These are phyloP conservation scores for Sporothrix luriei DNA, from an alignment of 2,329 filamentous ascomycete genomes.

Conservation along the genomic window DNA sequence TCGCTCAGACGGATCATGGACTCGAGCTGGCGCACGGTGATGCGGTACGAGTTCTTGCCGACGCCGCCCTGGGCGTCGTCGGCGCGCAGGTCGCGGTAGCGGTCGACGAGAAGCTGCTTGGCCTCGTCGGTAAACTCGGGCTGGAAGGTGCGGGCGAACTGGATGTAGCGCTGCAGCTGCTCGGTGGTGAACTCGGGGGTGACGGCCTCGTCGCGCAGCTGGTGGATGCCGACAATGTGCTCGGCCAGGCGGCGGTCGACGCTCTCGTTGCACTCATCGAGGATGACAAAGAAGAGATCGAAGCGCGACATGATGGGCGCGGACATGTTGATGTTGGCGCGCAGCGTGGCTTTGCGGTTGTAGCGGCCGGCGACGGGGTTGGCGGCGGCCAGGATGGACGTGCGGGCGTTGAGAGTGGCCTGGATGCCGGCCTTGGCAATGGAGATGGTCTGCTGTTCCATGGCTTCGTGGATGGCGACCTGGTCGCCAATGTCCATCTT, in stretches of 20 bases:
- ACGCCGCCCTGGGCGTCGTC: constrained; percentile 94
- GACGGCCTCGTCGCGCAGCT: constrained; percentile 87
- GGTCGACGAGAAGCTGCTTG: constrained; percentile 79
- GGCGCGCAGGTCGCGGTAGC: constrained; percentile 91
- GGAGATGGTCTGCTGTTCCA: constrained; percentile 99
- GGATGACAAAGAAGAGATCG: constrained; percentile 95
- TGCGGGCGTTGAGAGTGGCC: constrained; percentile 92
- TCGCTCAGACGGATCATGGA: constrained; percentile 93
- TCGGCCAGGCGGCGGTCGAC: constrained; percentile 89
- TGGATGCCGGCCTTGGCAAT: constrained; percentile 99
- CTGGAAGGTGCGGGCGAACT: constrained; percentile 91
- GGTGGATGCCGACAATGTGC: constrained; percentile 93
- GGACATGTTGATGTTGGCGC: constrained; percentile 97
- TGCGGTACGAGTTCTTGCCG: constrained; percentile 93
- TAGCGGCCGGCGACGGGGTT: constrained; percentile 97
- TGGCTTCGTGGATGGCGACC: constrained; percentile 98
- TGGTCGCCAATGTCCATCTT: constrained; percentile 99
- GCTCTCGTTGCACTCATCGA: constrained; percentile 93
- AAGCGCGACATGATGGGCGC: constrained; percentile 99
- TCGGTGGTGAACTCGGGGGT: constrained; percentile 94
- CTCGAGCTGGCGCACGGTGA: constrained; percentile 94
- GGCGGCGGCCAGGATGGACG: constrained; percentile 91
- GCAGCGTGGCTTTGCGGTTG: constrained; percentile 90
- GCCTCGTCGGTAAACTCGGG: constrained; percentile 90
- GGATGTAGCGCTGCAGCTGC: constrained; percentile 94